Conservation (phyloP, 2,329 filamentous ascomycete species). For the Alternaria incomplexa region DNA sequence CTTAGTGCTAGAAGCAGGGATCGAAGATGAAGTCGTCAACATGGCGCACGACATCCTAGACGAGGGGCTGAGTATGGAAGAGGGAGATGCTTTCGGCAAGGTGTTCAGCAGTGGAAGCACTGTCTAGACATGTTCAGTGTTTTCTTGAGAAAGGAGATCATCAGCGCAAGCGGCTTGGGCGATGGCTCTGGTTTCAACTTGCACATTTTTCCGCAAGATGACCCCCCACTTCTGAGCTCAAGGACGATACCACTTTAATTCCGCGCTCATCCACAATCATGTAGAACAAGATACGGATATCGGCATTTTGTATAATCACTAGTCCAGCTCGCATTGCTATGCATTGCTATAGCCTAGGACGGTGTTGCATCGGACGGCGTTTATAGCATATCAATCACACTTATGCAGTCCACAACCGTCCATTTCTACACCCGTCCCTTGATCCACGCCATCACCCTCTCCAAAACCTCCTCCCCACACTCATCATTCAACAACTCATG, state of each 20-base stretch:
- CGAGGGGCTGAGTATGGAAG: slow-evolving; percentile 78
- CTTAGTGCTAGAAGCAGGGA: slow-evolving; percentile 74
- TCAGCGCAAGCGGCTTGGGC: slow-evolving; percentile 88
- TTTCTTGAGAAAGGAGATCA: slow-evolving; percentile 99
- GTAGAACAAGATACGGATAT: background rate
- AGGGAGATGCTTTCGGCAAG: slow-evolving; percentile 65
- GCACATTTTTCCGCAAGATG: slow-evolving; percentile 91
- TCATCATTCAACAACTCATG: slow-evolving; percentile 13
- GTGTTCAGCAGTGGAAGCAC: slow-evolving; percentile 48
- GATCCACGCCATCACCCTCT: slow-evolving; percentile 1
- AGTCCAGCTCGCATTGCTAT: background rate
- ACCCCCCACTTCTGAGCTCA: slow-evolving; percentile 81
- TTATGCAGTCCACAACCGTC: background rate
- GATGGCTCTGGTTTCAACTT: slow-evolving; percentile 97
- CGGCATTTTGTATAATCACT: background rate
- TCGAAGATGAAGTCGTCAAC: slow-evolving; percentile 79
- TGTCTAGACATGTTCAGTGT: slow-evolving; percentile 64
- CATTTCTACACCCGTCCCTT: background rate
- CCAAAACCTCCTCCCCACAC: slow-evolving; percentile 6
- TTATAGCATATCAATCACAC: background rate
- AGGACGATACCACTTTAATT: slow-evolving; percentile 97
- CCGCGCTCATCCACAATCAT: slow-evolving; percentile 95
- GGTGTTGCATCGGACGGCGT: background rate
- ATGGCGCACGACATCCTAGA: slow-evolving; percentile 84
- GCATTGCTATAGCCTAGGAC: background rate